Percentiles rank a stretch among this genome's conserved stretches.
These are phyloP conservation scores for Stephania cephalantha DNA, from an alignment of 164 flowering plant genomes.

Conservation along the genomic window DNA sequence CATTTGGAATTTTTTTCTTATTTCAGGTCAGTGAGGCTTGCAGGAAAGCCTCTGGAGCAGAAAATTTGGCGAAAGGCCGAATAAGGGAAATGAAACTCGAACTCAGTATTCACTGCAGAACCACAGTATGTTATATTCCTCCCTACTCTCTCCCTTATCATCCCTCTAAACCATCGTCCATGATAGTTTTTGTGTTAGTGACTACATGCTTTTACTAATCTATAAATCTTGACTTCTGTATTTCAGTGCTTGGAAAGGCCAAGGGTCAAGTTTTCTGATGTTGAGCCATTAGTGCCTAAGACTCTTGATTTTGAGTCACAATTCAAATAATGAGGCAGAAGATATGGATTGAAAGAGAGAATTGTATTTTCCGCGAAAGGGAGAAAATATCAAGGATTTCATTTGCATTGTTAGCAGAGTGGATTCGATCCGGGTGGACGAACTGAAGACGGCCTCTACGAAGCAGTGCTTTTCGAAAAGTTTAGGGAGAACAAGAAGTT, in stretches of 20 bases:
- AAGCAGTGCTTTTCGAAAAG: background rate
- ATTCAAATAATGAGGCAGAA: background rate
- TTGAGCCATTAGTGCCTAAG: conserved; percentile 3
- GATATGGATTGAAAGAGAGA: background rate
- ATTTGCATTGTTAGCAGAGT: background rate
- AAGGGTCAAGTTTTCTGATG: conserved; percentile 35
- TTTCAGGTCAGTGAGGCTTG: conserved; percentile 43
- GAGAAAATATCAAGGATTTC: no score
- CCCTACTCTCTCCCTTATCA: background rate
- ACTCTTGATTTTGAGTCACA: background rate
- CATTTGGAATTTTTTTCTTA: background rate
- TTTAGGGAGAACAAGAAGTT: background rate
- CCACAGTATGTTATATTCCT: conserved; percentile 25
- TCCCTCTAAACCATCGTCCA: background rate
- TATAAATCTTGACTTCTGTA: background rate
- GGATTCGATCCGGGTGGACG: background rate
- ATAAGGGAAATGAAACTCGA: conserved; percentile 38
- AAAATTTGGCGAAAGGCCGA: conserved; percentile 33
- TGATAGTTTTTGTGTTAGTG: background rate
- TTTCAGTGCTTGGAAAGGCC: conserved; percentile 33
- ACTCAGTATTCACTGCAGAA: conserved; percentile 39
- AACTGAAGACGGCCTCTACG: background rate
- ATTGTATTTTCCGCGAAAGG: no score
- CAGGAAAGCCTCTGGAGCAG: conserved; percentile 36
- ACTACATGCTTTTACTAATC: background rate